These are phyloP conservation scores for Coemansia guatemalensis DNA, from an alignment of 192 early-diverging fungal genomes.

Conservation along the genomic window DNA sequence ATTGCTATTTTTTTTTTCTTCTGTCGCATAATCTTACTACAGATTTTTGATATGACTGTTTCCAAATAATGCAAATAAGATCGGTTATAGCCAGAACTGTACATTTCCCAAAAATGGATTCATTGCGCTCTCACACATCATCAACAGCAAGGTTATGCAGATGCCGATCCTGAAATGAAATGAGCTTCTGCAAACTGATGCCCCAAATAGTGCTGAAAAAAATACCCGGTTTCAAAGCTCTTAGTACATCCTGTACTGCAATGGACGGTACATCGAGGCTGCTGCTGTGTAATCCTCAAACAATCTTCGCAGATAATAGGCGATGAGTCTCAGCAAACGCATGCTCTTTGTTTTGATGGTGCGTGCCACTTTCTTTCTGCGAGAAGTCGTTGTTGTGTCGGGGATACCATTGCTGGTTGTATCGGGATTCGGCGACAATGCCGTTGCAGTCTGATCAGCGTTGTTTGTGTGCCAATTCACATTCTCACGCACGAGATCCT, in stretches of 20 bases:
- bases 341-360: conserved; percentile 12
- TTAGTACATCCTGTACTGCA: conserved; percentile 27
- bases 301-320: conserved; percentile 21
- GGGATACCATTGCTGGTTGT: not conserved
- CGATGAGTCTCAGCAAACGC: conserved; percentile 19
- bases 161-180: not conserved
- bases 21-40: not conserved
- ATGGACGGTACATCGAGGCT: conserved; percentile 16
- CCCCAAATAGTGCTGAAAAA: no score
- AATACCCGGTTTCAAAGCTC: not conserved
- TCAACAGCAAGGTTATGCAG: not conserved
- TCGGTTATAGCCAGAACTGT: no score
- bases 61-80: no score
- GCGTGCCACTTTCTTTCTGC: conserved; percentile 12
- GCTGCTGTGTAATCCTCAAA: conserved; percentile 19
- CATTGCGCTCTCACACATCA: no score
- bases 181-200: no score
- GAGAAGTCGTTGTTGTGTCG: conserved; percentile 7
- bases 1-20: not conserved
- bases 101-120: no score
- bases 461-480: no score
- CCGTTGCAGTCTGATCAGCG: no score
- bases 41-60: no score
- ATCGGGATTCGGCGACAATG: not conserved
- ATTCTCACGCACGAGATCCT: not conserved